Base-by-base conservation (phyloP, 176 grass and related monocot species). In the Bothriochloa decipiens region DNA sequence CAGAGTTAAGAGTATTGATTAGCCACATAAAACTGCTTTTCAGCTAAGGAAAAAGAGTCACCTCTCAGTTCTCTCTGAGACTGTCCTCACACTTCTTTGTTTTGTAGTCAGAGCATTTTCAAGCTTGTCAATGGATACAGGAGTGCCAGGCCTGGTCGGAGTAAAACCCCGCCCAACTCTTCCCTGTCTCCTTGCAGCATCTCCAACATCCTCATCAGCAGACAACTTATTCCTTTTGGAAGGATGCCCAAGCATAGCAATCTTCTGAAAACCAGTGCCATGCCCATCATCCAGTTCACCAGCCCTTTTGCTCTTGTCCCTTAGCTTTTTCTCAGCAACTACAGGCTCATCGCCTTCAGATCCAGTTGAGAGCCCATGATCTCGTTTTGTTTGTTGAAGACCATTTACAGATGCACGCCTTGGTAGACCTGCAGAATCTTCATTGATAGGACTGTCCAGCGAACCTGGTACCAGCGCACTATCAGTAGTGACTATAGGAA, bases 51-150 rank as follows among this genome's bases (percentile, higher is more conserved):
- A 87, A 82, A 46, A n/a, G 84, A 71, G 68, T 92, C 70, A 94
- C 94, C 89, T 90, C 71, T 97, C 94, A 3, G 89, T 91, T 90
- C 92, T 92, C 84, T 94, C 95, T 52, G 85, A 77, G 70, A 86
- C 90, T 85, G 77, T 89, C 84, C 95, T 89, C 74, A 79, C 82
- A 85, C 92, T 97, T 85, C 88, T 89, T 87, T 97, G 95, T 89
- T 94, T 92, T 76, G 90, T 91, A 45, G 76, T 89, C 0, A 84
- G 80, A 83, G 78, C 47, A 91, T 83, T 92, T 82, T 94, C 95
- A 79, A 84, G 86, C 78, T 97, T 97, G 58, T 87, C 92, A 83
- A 89, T 64, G 75, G 90, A 86, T 89, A 72, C 75, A 89, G 88
- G 78, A 39, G 85, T 88, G 37, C 84, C 69, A 18, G 92, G 88